Percentiles rank a stretch among this genome's conserved stretches.
These are phyloP conservation scores for Datura wrightii DNA, from an alignment of 257 asterid genomes.

Conservation along the genomic window DNA sequence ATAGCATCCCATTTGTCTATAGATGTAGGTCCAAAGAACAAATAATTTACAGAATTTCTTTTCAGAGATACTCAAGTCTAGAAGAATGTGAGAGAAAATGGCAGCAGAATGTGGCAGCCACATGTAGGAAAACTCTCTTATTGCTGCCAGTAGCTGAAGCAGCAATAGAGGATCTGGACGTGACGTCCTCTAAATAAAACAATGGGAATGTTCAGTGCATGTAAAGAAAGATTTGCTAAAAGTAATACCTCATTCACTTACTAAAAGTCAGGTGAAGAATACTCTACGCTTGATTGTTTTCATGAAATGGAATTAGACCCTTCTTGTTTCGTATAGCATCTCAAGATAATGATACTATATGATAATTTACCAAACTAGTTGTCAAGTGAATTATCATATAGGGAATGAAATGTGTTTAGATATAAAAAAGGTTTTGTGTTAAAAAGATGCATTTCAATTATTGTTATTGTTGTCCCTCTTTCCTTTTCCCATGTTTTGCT, in stretches of 20 bases:
- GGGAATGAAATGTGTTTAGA: not conserved
- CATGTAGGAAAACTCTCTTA: not conserved
- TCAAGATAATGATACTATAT: not conserved
- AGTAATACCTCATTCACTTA: not conserved
- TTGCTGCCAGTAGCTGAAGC: constrained; percentile 14
- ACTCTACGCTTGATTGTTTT: not conserved
- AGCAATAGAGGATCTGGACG: constrained; percentile 19
- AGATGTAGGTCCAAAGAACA: not conserved
- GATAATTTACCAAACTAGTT: not conserved
- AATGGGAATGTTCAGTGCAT: not conserved
- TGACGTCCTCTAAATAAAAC: not conserved
- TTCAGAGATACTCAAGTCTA: not conserved
- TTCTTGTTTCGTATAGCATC: not conserved
- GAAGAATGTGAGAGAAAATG: not conserved
- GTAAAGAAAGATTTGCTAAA: not conserved
- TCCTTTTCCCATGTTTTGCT: not conserved
- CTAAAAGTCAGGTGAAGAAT: not conserved
- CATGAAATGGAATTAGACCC: not conserved
- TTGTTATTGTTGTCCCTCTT: not conserved
- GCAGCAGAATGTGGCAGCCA: not conserved
- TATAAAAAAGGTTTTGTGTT: not conserved
- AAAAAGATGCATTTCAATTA: not conserved
- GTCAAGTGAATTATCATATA: constrained; percentile 3
- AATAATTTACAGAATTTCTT: not conserved
- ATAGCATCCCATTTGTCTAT: not conserved